Base-by-base conservation (phyloP, 176 grass and related monocot genomes). In the Ensete ventricosum region DNA sequence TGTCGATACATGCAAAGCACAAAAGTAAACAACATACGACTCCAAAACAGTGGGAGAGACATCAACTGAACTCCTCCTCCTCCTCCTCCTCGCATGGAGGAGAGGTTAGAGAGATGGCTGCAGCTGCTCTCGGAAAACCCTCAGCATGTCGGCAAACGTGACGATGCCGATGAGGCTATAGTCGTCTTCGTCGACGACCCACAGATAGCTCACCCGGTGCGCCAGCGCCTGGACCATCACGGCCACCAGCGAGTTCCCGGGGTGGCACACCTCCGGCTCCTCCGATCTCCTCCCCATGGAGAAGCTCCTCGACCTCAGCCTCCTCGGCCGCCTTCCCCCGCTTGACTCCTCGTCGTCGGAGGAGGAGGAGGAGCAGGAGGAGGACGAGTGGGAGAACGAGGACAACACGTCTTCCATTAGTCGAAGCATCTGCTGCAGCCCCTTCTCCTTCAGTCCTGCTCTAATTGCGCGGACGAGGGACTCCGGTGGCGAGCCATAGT, bases 141-240 rank as follows among this genome's bases (percentile, higher is more conserved):
- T 86, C 1, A 96, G 83, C 52, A 96, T 78, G 73, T 92, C 93
- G 1, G 74, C 85, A 25, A 92, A 96, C 0, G 76, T 84, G 53
- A 96, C 85, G 14, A 96, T 86, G 19, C 93, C 93, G 8, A 88
- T 54, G 1, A 92, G 83, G 13, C 74, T 76, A 50, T 88, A 81
- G 19, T 88, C 76, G 22, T 82, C 76, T 63, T 92, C 87, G 49
- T 90, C 83, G 6, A 92, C 87, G 26, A 96, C 93, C 92, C 93
- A 96, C 55, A 90, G 54, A 53, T 96, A 87, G 82, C 75, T 87
- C 52, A 88, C 89, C n/a, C 92, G 80, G 85, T 81, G 82, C 0
- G 92, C 82, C 48, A 89, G 82, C 0, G 92, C 89, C 85, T 96
- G 89, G 29, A 92, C 78, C 74, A 96, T 89, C 59, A 89, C 87